These are phyloP conservation scores for Didymella arachidicola DNA, from an alignment of 2,329 filamentous ascomycete species.

Conservation along the genomic window DNA sequence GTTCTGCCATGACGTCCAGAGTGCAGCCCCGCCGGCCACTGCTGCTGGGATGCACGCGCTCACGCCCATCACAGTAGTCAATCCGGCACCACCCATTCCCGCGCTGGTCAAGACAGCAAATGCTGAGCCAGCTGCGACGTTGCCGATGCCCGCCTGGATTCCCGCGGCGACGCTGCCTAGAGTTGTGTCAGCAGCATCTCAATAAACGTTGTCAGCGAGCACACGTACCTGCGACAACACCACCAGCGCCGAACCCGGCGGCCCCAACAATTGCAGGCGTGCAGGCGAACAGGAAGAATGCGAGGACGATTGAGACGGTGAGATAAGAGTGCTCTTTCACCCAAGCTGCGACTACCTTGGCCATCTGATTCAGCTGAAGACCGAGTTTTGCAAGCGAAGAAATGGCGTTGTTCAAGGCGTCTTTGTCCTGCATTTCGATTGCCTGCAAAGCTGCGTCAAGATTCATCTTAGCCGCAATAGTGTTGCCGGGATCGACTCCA, in stretches of 20 bases:
- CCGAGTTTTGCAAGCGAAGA: background rate
- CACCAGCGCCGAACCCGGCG: background rate
- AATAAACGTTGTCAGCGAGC: background rate
- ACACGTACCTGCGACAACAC: background rate
- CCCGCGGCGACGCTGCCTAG: constrained; percentile 34
- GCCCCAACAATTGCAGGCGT: background rate
- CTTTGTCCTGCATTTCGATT: background rate
- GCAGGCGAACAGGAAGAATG: background rate
- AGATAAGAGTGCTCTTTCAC: background rate
- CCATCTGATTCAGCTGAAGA: background rate
- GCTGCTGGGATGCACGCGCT: background rate
- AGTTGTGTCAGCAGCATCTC: background rate
- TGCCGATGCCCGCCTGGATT: constrained; percentile 33
- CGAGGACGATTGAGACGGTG: background rate
- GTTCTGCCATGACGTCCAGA: background rate
- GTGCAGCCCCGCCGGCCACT: background rate
- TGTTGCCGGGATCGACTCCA: background rate
- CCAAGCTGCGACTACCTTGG: background rate
- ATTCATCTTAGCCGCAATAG: background rate
- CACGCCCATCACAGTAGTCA: constrained; percentile 19
- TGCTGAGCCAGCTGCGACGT: constrained; percentile 26
- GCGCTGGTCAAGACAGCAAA: constrained; percentile 38
- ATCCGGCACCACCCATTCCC: constrained; percentile 35
- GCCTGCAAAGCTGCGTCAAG: background rate
- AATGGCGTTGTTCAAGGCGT: background rate